phyloP scores from a whole-genome alignment of 192 early-diverging fungal species.

The Kickxella alabastrina region DNA sequence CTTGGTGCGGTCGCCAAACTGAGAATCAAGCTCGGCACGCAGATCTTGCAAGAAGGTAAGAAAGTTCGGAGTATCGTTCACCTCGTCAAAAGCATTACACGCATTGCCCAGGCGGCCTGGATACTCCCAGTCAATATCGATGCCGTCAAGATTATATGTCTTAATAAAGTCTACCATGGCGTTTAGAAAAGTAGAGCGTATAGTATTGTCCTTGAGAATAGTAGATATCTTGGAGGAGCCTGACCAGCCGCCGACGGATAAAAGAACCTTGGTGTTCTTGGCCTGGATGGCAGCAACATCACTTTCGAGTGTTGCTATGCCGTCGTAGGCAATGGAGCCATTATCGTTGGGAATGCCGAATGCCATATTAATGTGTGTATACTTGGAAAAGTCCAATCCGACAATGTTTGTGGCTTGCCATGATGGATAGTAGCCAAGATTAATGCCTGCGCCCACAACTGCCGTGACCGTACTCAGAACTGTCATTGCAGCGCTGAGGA shows the following conservation, averaged over 20 bases:
- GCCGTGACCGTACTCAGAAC: too few relatives aligned
- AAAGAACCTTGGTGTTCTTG: constrained; percentile 53
- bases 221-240: constrained; percentile 49
- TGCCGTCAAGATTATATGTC: constrained; percentile 57
- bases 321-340: constrained; percentile 17
- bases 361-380: constrained; percentile 65
- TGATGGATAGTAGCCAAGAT: constrained; percentile 28
- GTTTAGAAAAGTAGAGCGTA: constrained; percentile 40
- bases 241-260: constrained; percentile 66
- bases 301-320: constrained; percentile 11
- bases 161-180: constrained; percentile 48
- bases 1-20: constrained; percentile 43
- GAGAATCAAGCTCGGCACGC: constrained; percentile 45
- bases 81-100: constrained; percentile 40
- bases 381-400: constrained; percentile 34
- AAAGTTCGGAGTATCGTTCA: constrained; percentile 63
- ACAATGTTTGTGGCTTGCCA: constrained; percentile 12
- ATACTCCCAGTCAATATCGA: constrained; percentile 74
- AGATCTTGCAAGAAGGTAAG: constrained; percentile 57
- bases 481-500: too few relatives aligned
- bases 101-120: constrained; percentile 40
- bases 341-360: constrained; percentile 48
- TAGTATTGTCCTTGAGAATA: constrained; percentile 1
- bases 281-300: constrained; percentile 45
- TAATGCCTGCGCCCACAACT: too few relatives aligned